Conservation (phyloP, 768 basidiomycete genomes). For the Auricularia sp. region DNA sequence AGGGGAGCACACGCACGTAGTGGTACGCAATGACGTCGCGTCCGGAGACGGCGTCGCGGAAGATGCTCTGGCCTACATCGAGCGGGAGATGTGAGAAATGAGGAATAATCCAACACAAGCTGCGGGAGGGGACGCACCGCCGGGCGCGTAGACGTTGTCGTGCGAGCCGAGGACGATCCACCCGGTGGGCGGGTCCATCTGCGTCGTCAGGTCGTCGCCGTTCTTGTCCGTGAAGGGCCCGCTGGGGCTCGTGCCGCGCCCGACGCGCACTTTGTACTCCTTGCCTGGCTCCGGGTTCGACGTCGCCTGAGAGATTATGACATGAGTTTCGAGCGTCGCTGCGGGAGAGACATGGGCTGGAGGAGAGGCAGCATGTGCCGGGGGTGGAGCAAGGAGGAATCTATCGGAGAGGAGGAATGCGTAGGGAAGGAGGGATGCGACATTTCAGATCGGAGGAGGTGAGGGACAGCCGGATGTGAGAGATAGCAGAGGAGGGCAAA, state of each 20-base stretch:
- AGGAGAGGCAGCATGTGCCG: no score
- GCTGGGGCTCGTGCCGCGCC: neutral
- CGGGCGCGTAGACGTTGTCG: slow-evolving; percentile 21
- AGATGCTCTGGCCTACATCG: neutral
- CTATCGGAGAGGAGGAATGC: no score
- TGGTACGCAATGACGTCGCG: neutral
- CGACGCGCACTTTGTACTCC: slow-evolving; percentile 1
- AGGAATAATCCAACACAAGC: no score
- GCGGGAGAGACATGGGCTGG: no score
- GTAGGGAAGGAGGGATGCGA: no score
- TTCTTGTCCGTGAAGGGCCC: neutral
- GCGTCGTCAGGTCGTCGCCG: neutral
- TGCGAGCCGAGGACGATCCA: slow-evolving; percentile 11
- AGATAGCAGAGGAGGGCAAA: neutral
- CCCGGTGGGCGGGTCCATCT: neutral
- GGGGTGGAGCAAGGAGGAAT: no score
- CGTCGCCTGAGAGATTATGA: neutral
- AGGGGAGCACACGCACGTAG: neutral
- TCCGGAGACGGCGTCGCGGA: neutral
- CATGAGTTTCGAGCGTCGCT: no score
- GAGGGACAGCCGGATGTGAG: neutral
- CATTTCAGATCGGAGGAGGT: no score
- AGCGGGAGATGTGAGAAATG: no score
- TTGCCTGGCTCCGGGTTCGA: neutral
- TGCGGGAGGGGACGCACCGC: slow-evolving; percentile 10